Base-by-base conservation (phyloP, 306 rosid species). In the Parietaria judaica region DNA sequence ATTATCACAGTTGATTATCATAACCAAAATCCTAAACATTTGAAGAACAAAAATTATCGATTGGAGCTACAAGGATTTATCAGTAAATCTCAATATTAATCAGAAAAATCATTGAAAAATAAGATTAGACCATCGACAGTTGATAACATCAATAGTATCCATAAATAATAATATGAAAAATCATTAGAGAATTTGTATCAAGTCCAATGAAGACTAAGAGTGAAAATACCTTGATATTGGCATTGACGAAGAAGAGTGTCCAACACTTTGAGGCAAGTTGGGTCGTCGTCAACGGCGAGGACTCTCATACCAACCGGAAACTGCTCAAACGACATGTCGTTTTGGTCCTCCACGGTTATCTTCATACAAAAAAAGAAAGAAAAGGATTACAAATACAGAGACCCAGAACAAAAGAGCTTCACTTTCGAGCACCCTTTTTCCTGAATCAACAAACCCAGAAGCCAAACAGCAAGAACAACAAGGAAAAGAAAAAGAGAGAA, bases 261-360 rank as follows among this genome's bases (percentile, higher is more conserved):
- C 69, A 87, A 67, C 14, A 85, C 38, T 65, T 70, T 87, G 64
- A 91, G 86, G 71, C 95, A 91, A 50, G 68, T 71, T 60, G 74
- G 83, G 74, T 87, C 77, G 48, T 86, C 96, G 12, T 91, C 97
- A 41, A 87, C 97, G 3, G 88, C 96, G 15, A 91, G 83, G 73
- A 91, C 95, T 51, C 84, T 80, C 97, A 91, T 85, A 50, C 97
- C 97, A 53, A 72, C 83, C 4, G 96, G 95, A 70, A 91, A 91
- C 53, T 34, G 67, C 59, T 81, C 87, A 34, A 46, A 7, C 23
- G 57, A 51, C 13, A 36, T 78, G 61, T 74, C 76, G 57, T 74
- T 76, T 49, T 74, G 89, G 53, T 68, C 58, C 71, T 73, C 92
- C 78, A 73, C 80, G 23, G 66, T 79, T 87, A 83, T 84, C 16